Percentiles rank a stretch among this genome's conserved stretches.
These are phyloP conservation scores for Penicillium sp. DNA, from an alignment of 2,329 filamentous ascomycete species.

Conservation along the genomic window DNA sequence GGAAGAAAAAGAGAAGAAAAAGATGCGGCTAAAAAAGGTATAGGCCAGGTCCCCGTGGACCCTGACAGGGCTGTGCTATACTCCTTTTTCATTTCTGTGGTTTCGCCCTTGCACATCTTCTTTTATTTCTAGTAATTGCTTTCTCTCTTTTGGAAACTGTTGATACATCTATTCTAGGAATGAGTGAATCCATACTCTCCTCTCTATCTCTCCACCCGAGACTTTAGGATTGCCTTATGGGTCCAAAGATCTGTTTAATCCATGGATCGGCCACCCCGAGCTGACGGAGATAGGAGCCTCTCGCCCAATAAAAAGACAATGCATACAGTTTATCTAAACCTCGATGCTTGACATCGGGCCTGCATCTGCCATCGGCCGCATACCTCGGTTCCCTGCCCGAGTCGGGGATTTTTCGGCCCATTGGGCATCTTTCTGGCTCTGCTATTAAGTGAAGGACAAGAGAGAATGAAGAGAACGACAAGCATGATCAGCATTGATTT, in stretches of 20 bases:
- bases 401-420: neutral
- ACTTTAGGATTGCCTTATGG: too few species aligned
- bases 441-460: neutral
- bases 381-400: neutral
- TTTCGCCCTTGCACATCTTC: neutral
- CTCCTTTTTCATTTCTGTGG: neutral
- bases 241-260: neutral
- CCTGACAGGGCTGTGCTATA: conserved; percentile 3
- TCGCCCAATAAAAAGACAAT: conserved; percentile 6
- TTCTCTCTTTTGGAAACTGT: too few species aligned
- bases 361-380: neutral
- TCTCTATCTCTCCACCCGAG: neutral
- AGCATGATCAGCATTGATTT: neutral
- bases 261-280: conserved; percentile 11
- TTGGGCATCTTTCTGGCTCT: neutral
- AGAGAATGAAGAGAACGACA: neutral
- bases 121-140: too few species aligned
- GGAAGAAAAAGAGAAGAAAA: conserved; percentile 15
- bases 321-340: conserved; percentile 12
- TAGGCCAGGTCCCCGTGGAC: conserved; percentile 15
- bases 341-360: conserved; percentile 7
- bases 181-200: neutral
- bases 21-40: conserved; percentile 22
- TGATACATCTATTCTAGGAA: neutral
- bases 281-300: conserved; percentile 5